Base-by-base conservation (phyloP, 2,329 filamentous ascomycete genomes). In the Neurospora sp. region DNA sequence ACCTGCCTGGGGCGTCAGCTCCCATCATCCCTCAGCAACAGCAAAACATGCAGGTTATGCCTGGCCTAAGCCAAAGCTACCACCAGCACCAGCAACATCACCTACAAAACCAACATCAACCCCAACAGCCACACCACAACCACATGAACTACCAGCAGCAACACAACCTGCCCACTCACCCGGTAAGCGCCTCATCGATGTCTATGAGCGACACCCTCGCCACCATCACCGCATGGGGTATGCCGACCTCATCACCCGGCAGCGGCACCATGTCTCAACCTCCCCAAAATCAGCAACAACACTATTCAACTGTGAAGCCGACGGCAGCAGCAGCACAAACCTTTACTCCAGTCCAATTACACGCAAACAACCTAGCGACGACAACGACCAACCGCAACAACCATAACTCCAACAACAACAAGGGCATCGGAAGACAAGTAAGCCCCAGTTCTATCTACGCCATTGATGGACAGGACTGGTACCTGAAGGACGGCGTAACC, bases 401-500 rank as follows among this genome's bases (percentile, higher is more conserved):
- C 8, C 68, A 57, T n/a, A 37, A 37, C 19, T 40, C 69, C 4
- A 62, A 77, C n/a, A 70, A 70, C 57, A 71, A 70, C 57, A 71
- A 68, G 19, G 69, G 72, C 19, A 70, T 72, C 66, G 78, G 77
- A 77, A 75, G 77, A 65, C 76, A 78, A 12, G 69, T 75, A n/a
- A 74, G 76, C 2, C 76, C 78, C 6, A 80, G 46, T 66, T 72
- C 66, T 3, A 67, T 77, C 6, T 82, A 81, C 65, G 78, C 79
- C 6, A 78, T 87, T 65, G 85, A 87, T 71, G 82, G 83, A 8
- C 83, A 85, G 71, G 84, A 87, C 46, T 88, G 85, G 84, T 86
- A 87, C 73, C 77, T 88, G 23, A 86, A 82, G 68, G 86, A 88
- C 71, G 83, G 86, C 19, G 85, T 84, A 36, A 85, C 82, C 71